Base-by-base conservation (phyloP, 1,139 yeast genomes). In the Komagataea norvegica region DNA sequence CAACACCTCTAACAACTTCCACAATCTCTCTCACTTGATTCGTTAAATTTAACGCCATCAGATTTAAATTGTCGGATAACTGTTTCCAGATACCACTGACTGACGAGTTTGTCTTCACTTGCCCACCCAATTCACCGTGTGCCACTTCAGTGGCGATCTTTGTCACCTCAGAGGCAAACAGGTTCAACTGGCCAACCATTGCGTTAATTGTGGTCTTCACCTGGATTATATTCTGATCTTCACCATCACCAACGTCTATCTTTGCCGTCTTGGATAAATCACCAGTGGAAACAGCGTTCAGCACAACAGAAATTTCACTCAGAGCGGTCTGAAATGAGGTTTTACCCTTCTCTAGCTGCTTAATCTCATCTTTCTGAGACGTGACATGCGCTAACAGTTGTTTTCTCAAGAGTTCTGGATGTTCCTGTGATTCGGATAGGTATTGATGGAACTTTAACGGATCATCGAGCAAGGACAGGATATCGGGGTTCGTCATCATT, bases 11-110 rank as follows among this genome's bases (percentile, higher is more conserved):
- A 6, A 95, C 86, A 41, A 86, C 95, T 54, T 84, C 85, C 24
- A 94, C 95, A 50, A 86, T 86, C 60, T 85, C 95, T 41, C 95
- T 78, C 54, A 86, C 95, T 65, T 86, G 95, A 5, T 93, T 81
- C 0, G 95, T 86, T 59, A 86, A 74, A 59, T 85, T 86, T 19
- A 88, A 75, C 28, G 95, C 95, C 95, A 86, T 86, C 21, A 91
- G 81, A 60, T 86, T 86, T 49, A 86, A 88, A 59, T 85, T 86
- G 19, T 91, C 84, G 16, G 91, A 83, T 52, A 86, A 81, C 52
- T 82, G 89, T 56, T 82, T 84, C 95, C 95, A 86, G 43, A 80
- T 74, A 27, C 86, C 94, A 83, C 93, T 33, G 2, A 33, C 27
- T 5, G 19, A 18, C 14, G 87, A 79, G 58, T 86, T 85, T 54